Base-by-base conservation (phyloP, 2,329 filamentous ascomycete genomes). In the Aspergillus neoniger region DNA sequence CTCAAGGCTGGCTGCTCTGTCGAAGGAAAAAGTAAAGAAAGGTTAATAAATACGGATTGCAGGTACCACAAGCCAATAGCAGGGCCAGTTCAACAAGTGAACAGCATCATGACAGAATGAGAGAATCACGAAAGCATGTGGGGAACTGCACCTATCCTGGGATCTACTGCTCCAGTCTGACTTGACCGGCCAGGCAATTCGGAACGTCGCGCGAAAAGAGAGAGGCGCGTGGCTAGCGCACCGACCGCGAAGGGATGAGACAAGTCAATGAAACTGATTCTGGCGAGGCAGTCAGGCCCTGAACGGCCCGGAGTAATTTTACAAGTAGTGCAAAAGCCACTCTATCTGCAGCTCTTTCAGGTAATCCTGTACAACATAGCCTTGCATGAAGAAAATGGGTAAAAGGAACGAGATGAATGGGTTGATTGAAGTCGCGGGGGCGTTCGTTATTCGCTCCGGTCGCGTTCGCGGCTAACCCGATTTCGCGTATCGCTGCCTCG, bases 221-320 rank as follows among this genome's bases (percentile, higher is more conserved):
- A 71, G 63, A 65, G 70, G 71, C 73, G 73, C 72, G 73, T 74
- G 65, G 68, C 64, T 67, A 66, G 67, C 65, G 66, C 63, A 64
- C 57, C 55, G 61, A 64, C 62, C 58, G 61, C 58, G 59, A 58
- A 65, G 62, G 64, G 68, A 68, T 65, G 59, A 67, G 36, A 43
- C 55, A 8, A n/a, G 39, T 25, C 9, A 21, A 43, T 43, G 32
- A 36, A 19, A 7, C 4, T 9, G 39, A 19, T 43, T 43, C n/a
- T 12, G 61, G 64, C 55, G 57, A 59, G 47, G 59, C 60, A 51
- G 28, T 25, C 36, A 14, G 38, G 17, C 36, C 32, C 53, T 56
- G 58, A 57, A 49, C 49, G 21, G 57, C 44, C 55, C 39, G 41
- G 54, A 60, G 21, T 47, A 23, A 32, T 43, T 41, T 43, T 43